Evolutionary conservation across 106 monocot genomes (phyloP).

Genomic region (Chionographis japonica): DNA sequence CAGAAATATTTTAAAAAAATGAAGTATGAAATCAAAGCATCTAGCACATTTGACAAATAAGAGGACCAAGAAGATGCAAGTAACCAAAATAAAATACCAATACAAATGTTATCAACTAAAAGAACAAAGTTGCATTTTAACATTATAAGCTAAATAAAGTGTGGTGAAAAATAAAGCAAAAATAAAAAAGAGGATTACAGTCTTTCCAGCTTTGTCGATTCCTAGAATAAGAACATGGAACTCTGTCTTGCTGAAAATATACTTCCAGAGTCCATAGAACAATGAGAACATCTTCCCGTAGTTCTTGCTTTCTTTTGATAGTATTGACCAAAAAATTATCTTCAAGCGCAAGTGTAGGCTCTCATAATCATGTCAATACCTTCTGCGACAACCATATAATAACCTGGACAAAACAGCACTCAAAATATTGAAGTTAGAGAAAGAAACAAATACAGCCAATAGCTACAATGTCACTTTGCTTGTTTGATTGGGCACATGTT

Average conservation of each 20-base stretch:
- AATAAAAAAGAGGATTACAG: slow-evolving; percentile 39
- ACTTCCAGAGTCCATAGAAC: slow-evolving; percentile 93
- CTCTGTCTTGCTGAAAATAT: slow-evolving; percentile 89
- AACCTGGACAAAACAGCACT: too few species aligned
- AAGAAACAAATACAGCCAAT: too few species aligned
- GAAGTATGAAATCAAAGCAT: too few species aligned
- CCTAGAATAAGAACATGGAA: slow-evolving; percentile 97
- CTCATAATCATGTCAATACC: background rate
- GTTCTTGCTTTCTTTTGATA: background rate
- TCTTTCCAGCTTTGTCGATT: slow-evolving; percentile 91
- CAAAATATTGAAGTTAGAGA: too few species aligned
- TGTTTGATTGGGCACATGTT: too few species aligned
- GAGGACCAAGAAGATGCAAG: background rate
- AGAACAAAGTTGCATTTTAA: too few species aligned
- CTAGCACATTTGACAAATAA: background rate
- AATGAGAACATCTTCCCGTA: slow-evolving; percentile 75
- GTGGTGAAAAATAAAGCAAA: background rate
- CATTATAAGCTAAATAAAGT: background rate
- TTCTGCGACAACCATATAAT: too few species aligned
- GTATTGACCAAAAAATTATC: background rate
- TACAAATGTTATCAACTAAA: background rate
- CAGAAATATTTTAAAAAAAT: too few species aligned
- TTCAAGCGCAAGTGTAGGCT: background rate
- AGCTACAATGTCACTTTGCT: too few species aligned
- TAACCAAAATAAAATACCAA: background rate